Evolutionary conservation across 2,329 filamentous ascomycete species (phyloP).

Genomic region (Pseudogymnoascus pannorum): DNA sequence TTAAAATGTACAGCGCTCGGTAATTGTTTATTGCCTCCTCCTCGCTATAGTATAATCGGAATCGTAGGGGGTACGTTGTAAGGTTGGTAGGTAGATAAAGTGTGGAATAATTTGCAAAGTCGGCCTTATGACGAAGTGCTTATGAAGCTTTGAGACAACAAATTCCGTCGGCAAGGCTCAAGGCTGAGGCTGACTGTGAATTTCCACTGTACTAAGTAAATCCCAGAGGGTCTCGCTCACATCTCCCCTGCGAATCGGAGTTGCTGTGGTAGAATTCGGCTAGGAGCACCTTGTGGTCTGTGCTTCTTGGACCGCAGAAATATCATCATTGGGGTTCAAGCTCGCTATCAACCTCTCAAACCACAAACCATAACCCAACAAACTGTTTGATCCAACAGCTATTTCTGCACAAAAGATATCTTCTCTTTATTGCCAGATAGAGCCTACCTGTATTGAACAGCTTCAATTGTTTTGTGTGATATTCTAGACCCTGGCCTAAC

Average conservation of each 20-base stretch:
- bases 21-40: not conserved
- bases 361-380: not conserved
- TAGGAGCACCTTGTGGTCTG: conserved; percentile 3
- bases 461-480: conserved; percentile 7
- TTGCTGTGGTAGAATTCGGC: not conserved
- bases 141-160: not conserved
- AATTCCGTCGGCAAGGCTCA: not conserved
- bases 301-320: conserved; percentile 2
- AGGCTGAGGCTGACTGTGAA: conserved; percentile 1
- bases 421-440: not conserved
- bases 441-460: not conserved
- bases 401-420: conserved; percentile 6
- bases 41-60: not conserved
- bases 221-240: not conserved
- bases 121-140: not conserved
- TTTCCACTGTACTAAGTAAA: not conserved
- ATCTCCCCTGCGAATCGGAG: conserved; percentile 1
- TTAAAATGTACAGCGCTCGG: not conserved
- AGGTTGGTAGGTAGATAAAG: not conserved
- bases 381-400: conserved; percentile 3
- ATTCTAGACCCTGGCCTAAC: not conserved
- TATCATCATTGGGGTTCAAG: conserved; percentile 8
- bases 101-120: not conserved
- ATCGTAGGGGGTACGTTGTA: not conserved
- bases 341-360: not conserved